Evolutionary conservation across 1,284 basidiomycete genomes (phyloP).

Genomic region (Trichosporon faecale): DNA sequence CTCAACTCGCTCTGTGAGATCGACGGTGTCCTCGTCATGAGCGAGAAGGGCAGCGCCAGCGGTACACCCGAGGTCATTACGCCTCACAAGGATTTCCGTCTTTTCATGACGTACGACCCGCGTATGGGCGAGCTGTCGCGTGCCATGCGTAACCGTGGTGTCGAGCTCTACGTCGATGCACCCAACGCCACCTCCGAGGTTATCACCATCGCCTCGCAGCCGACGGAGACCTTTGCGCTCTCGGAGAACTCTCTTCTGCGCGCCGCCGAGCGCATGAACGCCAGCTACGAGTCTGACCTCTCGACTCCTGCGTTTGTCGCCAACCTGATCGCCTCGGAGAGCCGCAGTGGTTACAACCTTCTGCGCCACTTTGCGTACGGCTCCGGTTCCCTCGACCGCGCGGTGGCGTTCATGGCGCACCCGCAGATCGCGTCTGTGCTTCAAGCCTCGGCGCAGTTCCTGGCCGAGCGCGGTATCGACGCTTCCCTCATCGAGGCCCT

Average conservation of each 20-base stretch:
- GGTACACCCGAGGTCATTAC: conserved; percentile 64
- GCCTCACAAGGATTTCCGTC: conserved; percentile 84
- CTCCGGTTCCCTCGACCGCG: not conserved
- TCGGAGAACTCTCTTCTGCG: conserved; percentile 17
- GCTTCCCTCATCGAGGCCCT: conserved; percentile 12
- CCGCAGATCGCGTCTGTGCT: conserved; percentile 1
- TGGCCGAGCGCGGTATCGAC: conserved; percentile 14
- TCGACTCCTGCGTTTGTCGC: conserved; percentile 14
- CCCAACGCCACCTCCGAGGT: not conserved
- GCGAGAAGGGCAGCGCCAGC: conserved; percentile 81
- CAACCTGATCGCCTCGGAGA: conserved; percentile 19
- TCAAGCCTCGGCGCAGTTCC: conserved; percentile 15
- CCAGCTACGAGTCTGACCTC: conserved; percentile 4
- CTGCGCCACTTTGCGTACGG: not conserved
- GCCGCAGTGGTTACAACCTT: conserved; percentile 7
- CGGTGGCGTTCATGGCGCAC: not conserved
- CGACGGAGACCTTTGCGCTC: conserved; percentile 13
- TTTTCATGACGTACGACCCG: conserved; percentile 93
- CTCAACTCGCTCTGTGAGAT: conserved; percentile 95
- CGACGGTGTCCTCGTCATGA: conserved; percentile 75
- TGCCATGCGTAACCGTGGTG: conserved; percentile 96
- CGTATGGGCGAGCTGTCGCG: conserved; percentile 89
- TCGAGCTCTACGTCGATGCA: conserved; percentile 64
- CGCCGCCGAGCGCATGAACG: conserved; percentile 8
- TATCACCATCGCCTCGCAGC: not conserved